Evolutionary conservation across 805 yeast genomes (phyloP), one percentile per base, ranked within the genome.

Genomic region (Suhomyces tanzawaensis): DNA sequence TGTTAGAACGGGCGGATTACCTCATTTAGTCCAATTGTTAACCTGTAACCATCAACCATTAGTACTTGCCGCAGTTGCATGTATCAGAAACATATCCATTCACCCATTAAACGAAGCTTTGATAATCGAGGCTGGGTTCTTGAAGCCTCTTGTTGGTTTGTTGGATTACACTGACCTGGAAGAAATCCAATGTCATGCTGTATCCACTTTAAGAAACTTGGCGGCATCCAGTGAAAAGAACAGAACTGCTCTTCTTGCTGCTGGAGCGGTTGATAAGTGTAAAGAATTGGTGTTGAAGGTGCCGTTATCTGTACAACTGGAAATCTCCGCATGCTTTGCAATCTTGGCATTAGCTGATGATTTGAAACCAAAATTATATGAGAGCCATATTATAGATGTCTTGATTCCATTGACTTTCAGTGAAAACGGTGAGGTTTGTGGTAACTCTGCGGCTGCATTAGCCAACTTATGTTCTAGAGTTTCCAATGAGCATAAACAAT

Each of bases 171-270:
- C 79, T 36, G 95, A 87, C 53, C 85, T 86, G 49, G 96, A 91
- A 60, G 99, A 93, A 66, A 91, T 93, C 47, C 96, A 91, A 68
- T 93, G 99, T 60, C 99, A 93, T 65, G 95, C 98, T 2, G 96
- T 93, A 19, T 90, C 97, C 2, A 90, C 98, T 7, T 73, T 93
- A 56, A 79, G 99, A 63, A 93, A 93, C 61, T 74, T 93, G 52
- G 99, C 99, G 15, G 99, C 99, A 4, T 81, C 93, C 36, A 81
- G 93, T 29, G 98, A 93, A 67, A 81, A 88, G 59, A 91, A 91
- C 56, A 81, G 97, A 70, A 74, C 85, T 51, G 95, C 93, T 34
- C 79, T 93, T 47, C 77, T 93, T 46, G 95, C 89, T 45, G 95
- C 96, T 11, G 96, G 96, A 37, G 97, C 97, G 3, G 95, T 93